A percentile compares a stretch with the other conserved stretches of the same genome.
Conservation (phyloP, 176 grass and related monocot genomes). For the Carex littledalei region DNA sequence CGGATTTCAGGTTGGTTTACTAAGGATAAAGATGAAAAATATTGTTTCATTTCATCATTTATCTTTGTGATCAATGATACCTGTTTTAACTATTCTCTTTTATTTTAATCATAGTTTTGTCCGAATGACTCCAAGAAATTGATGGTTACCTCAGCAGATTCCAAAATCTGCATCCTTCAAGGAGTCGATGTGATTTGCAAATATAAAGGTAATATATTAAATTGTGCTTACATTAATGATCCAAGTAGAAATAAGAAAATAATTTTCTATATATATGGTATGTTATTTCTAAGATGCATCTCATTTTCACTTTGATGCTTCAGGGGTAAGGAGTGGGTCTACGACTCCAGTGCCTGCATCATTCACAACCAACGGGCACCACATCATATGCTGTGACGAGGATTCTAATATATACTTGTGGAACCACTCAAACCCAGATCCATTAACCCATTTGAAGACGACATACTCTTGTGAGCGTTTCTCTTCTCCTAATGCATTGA, state of each 20-base stretch:
- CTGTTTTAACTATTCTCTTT: slow-evolving; percentile 24
- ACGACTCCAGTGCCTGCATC: slow-evolving; percentile 49
- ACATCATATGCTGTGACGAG: slow-evolving; percentile 64
- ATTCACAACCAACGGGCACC: slow-evolving; percentile 65
- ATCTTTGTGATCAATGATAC: background rate
- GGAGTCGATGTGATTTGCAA: slow-evolving; percentile 59
- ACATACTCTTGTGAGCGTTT: slow-evolving; percentile 72
- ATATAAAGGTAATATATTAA: slow-evolving; percentile 65
- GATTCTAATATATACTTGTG: slow-evolving; percentile 78
- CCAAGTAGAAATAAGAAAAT: slow-evolving; percentile 3
- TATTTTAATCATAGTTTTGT: slow-evolving; percentile 52
- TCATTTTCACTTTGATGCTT: slow-evolving; percentile 15
- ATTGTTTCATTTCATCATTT: background rate
- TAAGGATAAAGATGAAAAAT: background rate
- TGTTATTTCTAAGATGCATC: background rate
- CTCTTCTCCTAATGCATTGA: slow-evolving; percentile 43
- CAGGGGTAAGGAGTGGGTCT: slow-evolving; percentile 49
- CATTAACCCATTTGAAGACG: slow-evolving; percentile 53
- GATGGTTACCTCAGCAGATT: slow-evolving; percentile 85
- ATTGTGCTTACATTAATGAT: background rate
- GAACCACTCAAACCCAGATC: slow-evolving; percentile 54
- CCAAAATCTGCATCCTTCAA: slow-evolving; percentile 75
- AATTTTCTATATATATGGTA: background rate
- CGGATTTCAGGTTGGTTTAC: slow-evolving; percentile 65
- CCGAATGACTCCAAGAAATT: slow-evolving; percentile 52